Conservation (phyloP, 768 basidiomycete genomes). For the Suillus plorans region DNA sequence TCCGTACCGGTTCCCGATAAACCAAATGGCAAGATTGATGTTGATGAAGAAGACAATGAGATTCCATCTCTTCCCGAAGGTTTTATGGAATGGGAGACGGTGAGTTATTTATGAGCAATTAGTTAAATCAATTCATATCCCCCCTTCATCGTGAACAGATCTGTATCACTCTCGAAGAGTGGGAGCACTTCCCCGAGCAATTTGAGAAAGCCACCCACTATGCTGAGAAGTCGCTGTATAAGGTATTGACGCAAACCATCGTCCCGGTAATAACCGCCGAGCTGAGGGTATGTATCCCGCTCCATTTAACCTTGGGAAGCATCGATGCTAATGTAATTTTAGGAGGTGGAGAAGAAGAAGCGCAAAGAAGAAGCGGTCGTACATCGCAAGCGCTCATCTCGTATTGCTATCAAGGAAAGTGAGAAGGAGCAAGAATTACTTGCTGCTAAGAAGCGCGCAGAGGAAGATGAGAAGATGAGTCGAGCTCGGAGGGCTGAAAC, state of each 20-base stretch:
- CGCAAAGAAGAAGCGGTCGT: constrained; percentile 72
- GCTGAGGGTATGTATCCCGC: constrained; percentile 51
- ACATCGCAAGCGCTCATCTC: constrained; percentile 88
- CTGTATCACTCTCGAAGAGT: constrained; percentile 80
- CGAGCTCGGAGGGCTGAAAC: constrained; percentile 60
- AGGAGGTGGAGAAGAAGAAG: constrained; percentile 65
- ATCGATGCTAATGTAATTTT: constrained; percentile 12
- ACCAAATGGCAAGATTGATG: neutral
- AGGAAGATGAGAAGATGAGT: constrained; percentile 67
- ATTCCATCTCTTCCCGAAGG: constrained; percentile 38
- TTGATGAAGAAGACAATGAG: constrained; percentile 9
- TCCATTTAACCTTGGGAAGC: constrained; percentile 2
- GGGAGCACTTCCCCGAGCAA: constrained; percentile 75
- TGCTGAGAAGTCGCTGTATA: constrained; percentile 77
- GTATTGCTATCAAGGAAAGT: constrained; percentile 78
- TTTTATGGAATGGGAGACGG: constrained; percentile 92
- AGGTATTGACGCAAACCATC: constrained; percentile 60
- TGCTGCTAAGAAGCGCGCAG: constrained; percentile 56
- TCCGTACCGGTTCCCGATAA: neutral
- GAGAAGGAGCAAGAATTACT: constrained; percentile 74
- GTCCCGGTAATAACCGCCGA: constrained; percentile 70
- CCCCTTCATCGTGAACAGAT: constrained; percentile 47
- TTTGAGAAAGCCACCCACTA: constrained; percentile 79
- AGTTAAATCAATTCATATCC: neutral
- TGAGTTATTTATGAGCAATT: constrained; percentile 35